Evolutionary conservation across 768 basidiomycete genomes (phyloP).

Genomic region (Pholiota microspora): DNA sequence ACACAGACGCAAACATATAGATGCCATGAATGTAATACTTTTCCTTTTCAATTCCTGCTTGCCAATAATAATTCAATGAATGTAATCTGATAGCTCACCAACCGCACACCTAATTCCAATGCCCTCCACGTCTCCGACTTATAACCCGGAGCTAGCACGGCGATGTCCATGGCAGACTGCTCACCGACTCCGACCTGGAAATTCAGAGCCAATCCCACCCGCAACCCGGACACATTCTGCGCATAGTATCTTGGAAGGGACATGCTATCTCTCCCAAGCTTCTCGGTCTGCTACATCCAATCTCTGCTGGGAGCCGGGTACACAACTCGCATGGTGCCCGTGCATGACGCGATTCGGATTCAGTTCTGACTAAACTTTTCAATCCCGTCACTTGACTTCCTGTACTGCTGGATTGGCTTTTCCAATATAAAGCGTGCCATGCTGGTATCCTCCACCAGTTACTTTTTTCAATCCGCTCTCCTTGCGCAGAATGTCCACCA

Average conservation of each 20-base stretch:
- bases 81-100: too few relatives aligned
- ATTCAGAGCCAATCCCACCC: background rate
- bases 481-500: slow-evolving; percentile 20
- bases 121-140: too few relatives aligned
- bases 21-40: too few relatives aligned
- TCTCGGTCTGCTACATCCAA: background rate
- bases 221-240: background rate
- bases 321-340: background rate
- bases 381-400: slow-evolving; percentile 8
- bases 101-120: too few relatives aligned
- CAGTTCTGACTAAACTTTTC: background rate
- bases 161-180: background rate
- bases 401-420: background rate
- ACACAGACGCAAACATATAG: too few relatives aligned
- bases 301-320: slow-evolving; percentile 6
- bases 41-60: too few relatives aligned
- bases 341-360: slow-evolving; percentile 5
- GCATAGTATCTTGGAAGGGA: background rate
- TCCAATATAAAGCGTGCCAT: slow-evolving; percentile 1
- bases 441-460: background rate
- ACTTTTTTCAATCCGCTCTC: background rate
- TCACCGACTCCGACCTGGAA: background rate
- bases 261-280: background rate
- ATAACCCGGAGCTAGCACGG: background rate
- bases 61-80: too few relatives aligned